Evolutionary conservation across 2,329 filamentous ascomycete genomes (phyloP), one percentile per base, ranked within the genome.

Genomic region (Apiospora saccharicola): DNA sequence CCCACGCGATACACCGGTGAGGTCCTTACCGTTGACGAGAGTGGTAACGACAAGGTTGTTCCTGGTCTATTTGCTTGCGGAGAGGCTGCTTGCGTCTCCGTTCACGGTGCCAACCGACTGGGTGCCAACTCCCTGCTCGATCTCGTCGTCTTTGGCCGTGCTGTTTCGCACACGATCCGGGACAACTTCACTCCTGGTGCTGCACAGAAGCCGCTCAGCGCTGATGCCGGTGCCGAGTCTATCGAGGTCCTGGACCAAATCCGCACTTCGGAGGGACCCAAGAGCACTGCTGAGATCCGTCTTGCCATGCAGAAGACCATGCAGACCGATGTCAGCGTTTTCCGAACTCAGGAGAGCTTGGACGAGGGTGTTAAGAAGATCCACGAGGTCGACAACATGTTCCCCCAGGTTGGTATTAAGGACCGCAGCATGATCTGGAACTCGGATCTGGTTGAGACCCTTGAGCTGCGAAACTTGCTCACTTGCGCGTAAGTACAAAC

Each of bases 341-440:
- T 98, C 93, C 90, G 96, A 82, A 98, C 94, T 61, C 95, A 98
- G 80, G 93, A 97, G 85, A 94, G 91, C 77, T 90, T 98, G 83
- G 94, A 98, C 78, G 94, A 98, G 85, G 96, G 96, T 90, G 95
- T 98, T 74, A 87, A 88, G 84, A 95, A 92, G 88, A 96, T 98
- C 83, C 91, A 86, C 76, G 91, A 94, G 77, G 94, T 98, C 78
- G 96, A 98, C 83, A 84, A 89, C 78, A 89, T 87, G 79, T 98
- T 93, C 86, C 85, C 88, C 78, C 88, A 98, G 81, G 92, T 98
- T 78, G 94, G 94, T 80, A 98, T 94, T 86, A 97, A 98, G 90
- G 96, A 98, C 85, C 93, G 96, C 84, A 97, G 94, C 89, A 98
- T 98, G 96, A 98, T 98, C 88, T 98, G 96, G 96, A 98, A 98